phyloP scores from a whole-genome alignment of 2,329 filamentous ascomycete genomes.

The Fusarium setosum region DNA sequence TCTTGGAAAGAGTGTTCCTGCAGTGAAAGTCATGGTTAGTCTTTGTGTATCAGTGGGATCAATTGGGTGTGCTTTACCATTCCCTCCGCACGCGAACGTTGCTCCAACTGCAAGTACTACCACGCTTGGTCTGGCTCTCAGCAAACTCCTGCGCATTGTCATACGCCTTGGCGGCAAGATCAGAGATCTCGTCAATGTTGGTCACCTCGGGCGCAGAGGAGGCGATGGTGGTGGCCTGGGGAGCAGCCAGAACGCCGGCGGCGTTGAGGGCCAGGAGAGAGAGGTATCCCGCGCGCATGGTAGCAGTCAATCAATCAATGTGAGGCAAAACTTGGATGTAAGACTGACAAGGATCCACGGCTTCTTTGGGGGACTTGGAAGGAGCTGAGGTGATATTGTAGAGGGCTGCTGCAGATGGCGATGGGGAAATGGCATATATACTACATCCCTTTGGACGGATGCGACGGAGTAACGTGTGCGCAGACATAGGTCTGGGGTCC shows the following conservation, averaged over 20 bases:
- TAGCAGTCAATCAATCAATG: slow-evolving; percentile 11
- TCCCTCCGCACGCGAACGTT: slow-evolving; percentile 47
- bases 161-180: slow-evolving; percentile 37
- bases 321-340: neutral
- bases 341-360: slow-evolving; percentile 19
- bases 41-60: fast-evolving
- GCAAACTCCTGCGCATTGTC: slow-evolving; percentile 37
- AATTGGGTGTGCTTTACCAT: slow-evolving; percentile 39
- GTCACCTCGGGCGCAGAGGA: slow-evolving; percentile 31
- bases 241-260: slow-evolving; percentile 35
- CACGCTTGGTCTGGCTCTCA: slow-evolving; percentile 31
- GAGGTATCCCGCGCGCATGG: slow-evolving; percentile 36
- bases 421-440: slow-evolving; percentile 7
- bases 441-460: too few relatives aligned
- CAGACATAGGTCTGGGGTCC: too few relatives aligned
- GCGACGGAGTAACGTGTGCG: too few relatives aligned
- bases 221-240: slow-evolving; percentile 19
- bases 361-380: neutral
- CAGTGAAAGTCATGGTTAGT: slow-evolving; percentile 3
- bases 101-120: slow-evolving; percentile 41
- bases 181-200: slow-evolving; percentile 33
- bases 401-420: slow-evolving; percentile 7
- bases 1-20: slow-evolving; percentile 41
- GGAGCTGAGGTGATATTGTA: slow-evolving; percentile 14
- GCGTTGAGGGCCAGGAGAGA: slow-evolving; percentile 38